These are phyloP conservation scores for Phytophthora lateralis DNA, from an alignment of 352 stramenopile species.

Conservation along the genomic window DNA sequence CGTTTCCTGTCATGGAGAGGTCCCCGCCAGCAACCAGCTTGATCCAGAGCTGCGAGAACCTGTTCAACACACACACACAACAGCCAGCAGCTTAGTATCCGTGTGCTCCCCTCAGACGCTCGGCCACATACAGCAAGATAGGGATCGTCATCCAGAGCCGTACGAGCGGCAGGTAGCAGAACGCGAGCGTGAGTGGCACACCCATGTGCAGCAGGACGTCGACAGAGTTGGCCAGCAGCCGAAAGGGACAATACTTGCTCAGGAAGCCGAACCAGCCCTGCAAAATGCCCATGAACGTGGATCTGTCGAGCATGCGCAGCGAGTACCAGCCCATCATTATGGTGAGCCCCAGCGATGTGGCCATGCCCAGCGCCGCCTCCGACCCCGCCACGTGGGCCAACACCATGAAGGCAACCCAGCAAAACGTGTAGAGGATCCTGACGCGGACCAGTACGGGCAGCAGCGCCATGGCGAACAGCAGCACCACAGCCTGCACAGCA, in stretches of 20 bases:
- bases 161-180: constrained; percentile 51
- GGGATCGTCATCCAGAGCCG: constrained; percentile 53
- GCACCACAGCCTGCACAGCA: constrained; percentile 31
- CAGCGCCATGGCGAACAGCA: constrained; percentile 48
- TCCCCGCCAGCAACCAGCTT: constrained; percentile 45
- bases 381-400: constrained; percentile 40
- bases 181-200: constrained; percentile 43
- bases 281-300: constrained; percentile 53
- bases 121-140: constrained; percentile 43
- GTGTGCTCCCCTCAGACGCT: no score
- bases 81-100: not conserved
- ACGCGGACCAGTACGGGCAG: constrained; percentile 43
- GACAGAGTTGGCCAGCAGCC: constrained; percentile 41
- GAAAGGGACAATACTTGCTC: constrained; percentile 42
- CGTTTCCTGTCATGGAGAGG: constrained; percentile 40
- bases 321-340: constrained; percentile 70
- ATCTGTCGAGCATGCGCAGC: constrained; percentile 44
- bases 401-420: constrained; percentile 45
- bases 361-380: constrained; percentile 43
- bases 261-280: constrained; percentile 55
- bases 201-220: constrained; percentile 53
- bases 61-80: constrained; percentile 18
- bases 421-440: constrained; percentile 54
- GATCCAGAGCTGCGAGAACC: constrained; percentile 56
- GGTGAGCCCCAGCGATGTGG: constrained; percentile 48